Conservation (phyloP, 768 basidiomycete species). For the Glaciozyma martinii region DNA sequence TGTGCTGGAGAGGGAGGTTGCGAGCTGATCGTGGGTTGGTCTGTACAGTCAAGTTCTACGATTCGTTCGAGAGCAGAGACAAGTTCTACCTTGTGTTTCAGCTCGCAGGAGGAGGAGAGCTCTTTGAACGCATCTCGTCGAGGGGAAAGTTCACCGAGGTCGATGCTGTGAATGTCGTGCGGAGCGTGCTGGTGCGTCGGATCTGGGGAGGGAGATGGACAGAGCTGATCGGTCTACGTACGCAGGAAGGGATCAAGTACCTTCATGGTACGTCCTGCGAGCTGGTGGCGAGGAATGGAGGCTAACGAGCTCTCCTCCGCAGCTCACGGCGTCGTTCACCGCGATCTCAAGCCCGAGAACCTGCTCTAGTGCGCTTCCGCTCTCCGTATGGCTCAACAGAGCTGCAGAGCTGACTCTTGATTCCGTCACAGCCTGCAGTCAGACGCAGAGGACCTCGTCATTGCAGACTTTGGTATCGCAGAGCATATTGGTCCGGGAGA, state of each 20-base stretch:
- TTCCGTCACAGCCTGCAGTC: slow-evolving; percentile 28
- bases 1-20: neutral
- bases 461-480: slow-evolving; percentile 89
- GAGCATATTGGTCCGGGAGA: slow-evolving; percentile 38
- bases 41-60: slow-evolving; percentile 67
- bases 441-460: slow-evolving; percentile 73
- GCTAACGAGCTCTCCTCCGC: too few relatives aligned
- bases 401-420: neutral
- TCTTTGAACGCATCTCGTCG: slow-evolving; percentile 77
- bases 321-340: slow-evolving; percentile 81
- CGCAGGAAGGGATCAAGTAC: slow-evolving; percentile 50
- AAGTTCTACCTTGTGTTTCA: slow-evolving; percentile 82
- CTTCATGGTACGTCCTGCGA: slow-evolving; percentile 49
- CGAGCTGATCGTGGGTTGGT: neutral
- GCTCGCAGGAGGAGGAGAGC: slow-evolving; percentile 85
- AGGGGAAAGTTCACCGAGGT: slow-evolving; percentile 88
- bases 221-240: too few relatives aligned
- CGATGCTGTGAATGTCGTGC: slow-evolving; percentile 69
- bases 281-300: too few relatives aligned
- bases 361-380: slow-evolving; percentile 49
- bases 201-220: too few relatives aligned
- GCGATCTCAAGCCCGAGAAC: slow-evolving; percentile 98
- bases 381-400: too few relatives aligned
- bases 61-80: slow-evolving; percentile 87
- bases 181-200: slow-evolving; percentile 13